Evolutionary conservation across 1,284 basidiomycete genomes (phyloP).

Genomic region (Anthracocystis walkeri): DNA sequence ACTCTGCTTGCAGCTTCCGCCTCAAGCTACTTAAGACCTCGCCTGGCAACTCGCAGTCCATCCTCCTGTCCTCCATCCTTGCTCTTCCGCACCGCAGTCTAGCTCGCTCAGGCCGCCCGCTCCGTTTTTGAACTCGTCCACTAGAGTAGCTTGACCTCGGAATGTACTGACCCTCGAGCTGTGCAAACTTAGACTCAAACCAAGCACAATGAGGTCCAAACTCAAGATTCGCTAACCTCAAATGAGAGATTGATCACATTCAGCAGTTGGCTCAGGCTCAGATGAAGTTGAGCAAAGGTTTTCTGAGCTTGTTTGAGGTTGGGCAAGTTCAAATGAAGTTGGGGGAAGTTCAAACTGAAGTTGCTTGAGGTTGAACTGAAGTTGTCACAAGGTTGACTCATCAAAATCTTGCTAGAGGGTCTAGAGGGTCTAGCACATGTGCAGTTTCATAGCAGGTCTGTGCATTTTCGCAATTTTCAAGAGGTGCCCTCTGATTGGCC

Average conservation of each 20-base stretch:
- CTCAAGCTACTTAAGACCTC: not conserved
- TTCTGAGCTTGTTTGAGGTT: constrained; percentile 4
- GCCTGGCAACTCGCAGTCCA: not conserved
- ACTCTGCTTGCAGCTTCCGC: not conserved
- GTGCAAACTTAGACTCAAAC: too few species aligned
- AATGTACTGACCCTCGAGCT: too few species aligned
- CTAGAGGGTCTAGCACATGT: constrained; percentile 9
- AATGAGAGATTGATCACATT: not conserved
- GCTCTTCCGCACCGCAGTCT: too few species aligned
- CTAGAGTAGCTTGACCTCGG: too few species aligned
- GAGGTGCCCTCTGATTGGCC: not conserved
- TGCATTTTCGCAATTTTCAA: constrained; percentile 4
- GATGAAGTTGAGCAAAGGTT: constrained; percentile 7
- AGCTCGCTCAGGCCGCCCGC: too few species aligned
- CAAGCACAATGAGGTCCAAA: not conserved
- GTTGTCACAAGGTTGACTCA: constrained; percentile 6
- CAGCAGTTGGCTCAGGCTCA: constrained; percentile 7
- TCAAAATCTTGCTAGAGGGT: constrained; percentile 6
- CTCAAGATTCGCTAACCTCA: not conserved
- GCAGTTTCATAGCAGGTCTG: not conserved
- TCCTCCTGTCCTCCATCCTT: too few species aligned
- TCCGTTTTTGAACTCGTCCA: too few species aligned
- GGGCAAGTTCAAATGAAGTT: constrained; percentile 5
- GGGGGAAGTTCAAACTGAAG: not conserved
- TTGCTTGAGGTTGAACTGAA: constrained; percentile 10